A percentile compares a stretch with the other conserved stretches of the same genome.
phyloP scores from a whole-genome alignment of 2,329 filamentous ascomycete genomes.

The Trichoderma hamatum region DNA sequence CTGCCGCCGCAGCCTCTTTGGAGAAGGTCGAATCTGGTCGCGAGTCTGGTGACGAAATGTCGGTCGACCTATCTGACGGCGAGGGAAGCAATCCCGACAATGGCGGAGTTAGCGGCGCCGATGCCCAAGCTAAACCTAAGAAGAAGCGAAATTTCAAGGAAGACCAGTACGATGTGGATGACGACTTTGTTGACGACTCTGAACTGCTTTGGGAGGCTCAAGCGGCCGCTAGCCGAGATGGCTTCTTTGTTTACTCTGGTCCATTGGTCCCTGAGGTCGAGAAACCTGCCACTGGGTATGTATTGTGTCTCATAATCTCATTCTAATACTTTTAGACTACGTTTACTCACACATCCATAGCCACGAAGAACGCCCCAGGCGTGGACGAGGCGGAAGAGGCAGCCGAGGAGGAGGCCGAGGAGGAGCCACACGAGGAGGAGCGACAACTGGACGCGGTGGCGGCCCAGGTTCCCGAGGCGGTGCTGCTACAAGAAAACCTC shows the following conservation, averaged over 20 bases:
- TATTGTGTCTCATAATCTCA: slow-evolving; percentile 29
- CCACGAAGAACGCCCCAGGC: slow-evolving; percentile 72
- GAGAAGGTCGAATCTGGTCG: slow-evolving; percentile 72
- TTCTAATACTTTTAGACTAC: not conserved
- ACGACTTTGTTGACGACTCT: slow-evolving; percentile 89
- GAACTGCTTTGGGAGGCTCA: slow-evolving; percentile 95
- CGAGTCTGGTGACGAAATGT: slow-evolving; percentile 81
- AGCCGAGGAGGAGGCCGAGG: slow-evolving; percentile 61
- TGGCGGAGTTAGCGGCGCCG: slow-evolving; percentile 63
- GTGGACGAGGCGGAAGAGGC: slow-evolving; percentile 59
- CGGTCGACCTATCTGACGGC: slow-evolving; percentile 71
- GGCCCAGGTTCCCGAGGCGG: slow-evolving; percentile 76
- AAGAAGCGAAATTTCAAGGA: slow-evolving; percentile 81
- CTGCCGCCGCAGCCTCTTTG: slow-evolving; percentile 81
- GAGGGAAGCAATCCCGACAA: slow-evolving; percentile 91
- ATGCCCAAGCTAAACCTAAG: slow-evolving; percentile 66
- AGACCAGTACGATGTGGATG: slow-evolving; percentile 81
- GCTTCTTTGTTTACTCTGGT: slow-evolving; percentile 97
- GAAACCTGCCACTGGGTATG: slow-evolving; percentile 63
- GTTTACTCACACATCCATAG: slow-evolving; percentile 49
- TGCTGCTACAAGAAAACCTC: slow-evolving; percentile 74
- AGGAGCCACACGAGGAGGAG: slow-evolving; percentile 60
- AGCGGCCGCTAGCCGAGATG: slow-evolving; percentile 89
- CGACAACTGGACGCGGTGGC: slow-evolving; percentile 50
- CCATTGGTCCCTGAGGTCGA: slow-evolving; percentile 86